Percentiles rank a stretch among this genome's conserved stretches.
Evolutionary conservation across 305 asterid species (phyloP).

Genomic region (Solanum hybrid): DNA sequence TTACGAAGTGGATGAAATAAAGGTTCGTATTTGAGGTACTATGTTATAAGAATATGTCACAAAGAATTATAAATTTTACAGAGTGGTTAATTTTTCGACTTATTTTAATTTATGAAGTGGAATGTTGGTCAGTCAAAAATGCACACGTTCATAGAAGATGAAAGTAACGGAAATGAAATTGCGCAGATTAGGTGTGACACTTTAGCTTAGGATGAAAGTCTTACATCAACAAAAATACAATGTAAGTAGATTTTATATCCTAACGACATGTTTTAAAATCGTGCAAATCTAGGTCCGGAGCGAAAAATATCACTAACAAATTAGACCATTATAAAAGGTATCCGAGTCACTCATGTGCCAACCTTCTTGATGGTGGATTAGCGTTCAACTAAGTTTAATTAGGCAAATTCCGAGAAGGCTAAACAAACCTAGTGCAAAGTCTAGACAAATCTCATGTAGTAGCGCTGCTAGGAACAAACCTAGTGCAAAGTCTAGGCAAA

Average conservation of each 20-base stretch:
- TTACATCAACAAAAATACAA: not conserved
- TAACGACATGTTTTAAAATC: not conserved
- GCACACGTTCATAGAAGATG: too few relatives aligned
- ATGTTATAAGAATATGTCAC: not conserved
- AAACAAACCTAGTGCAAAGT: not conserved
- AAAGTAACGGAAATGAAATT: not conserved
- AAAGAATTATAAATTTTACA: not conserved
- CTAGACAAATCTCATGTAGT: too few relatives aligned
- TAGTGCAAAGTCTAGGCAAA: too few relatives aligned
- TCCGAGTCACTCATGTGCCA: not conserved
- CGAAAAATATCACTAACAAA: not conserved
- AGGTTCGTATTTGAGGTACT: not conserved
- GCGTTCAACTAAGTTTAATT: not conserved
- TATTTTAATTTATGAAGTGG: not conserved
- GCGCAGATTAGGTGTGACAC: not conserved
- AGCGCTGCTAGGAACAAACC: not conserved
- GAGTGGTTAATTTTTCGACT: not conserved
- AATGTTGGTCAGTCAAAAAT: not conserved
- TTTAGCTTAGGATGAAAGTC: not conserved
- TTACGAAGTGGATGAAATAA: not conserved
- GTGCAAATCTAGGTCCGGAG: rapidly evolving
- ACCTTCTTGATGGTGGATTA: not conserved
- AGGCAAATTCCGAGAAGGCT: not conserved
- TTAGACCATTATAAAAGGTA: not conserved
- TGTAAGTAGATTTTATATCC: not conserved